These are phyloP conservation scores for Ensete ventricosum DNA, from an alignment of 176 grass and related monocot genomes.

Conservation along the genomic window DNA sequence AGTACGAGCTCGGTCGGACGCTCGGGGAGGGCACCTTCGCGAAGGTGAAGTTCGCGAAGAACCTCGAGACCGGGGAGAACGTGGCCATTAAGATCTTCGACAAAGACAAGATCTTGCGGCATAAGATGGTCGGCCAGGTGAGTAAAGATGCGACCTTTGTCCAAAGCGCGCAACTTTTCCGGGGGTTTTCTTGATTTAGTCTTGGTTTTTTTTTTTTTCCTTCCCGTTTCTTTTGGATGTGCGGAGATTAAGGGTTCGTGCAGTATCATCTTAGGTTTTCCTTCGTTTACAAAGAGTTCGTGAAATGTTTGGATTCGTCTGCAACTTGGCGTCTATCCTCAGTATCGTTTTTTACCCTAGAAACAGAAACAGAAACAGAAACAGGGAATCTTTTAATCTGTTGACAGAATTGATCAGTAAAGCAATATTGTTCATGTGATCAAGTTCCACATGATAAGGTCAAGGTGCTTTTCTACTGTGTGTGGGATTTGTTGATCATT, in stretches of 20 bases:
- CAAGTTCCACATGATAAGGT: too few species aligned
- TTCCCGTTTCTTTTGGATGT: neutral
- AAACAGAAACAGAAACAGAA: too few species aligned
- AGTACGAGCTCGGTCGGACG: slow-evolving; percentile 90
- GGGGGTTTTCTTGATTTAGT: neutral
- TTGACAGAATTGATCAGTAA: neutral
- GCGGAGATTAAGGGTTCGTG: neutral
- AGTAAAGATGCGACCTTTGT: neutral
- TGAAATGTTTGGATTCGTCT: neutral
- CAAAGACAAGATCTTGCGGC: slow-evolving; percentile 88
- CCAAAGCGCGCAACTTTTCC: neutral
- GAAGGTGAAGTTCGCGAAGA: slow-evolving; percentile 97
- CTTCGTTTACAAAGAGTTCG: too few species aligned
- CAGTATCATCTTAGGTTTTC: too few species aligned
- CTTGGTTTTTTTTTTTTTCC: neutral
- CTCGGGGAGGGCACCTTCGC: slow-evolving; percentile 89
- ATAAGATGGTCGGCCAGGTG: slow-evolving; percentile 98
- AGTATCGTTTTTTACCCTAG: neutral
- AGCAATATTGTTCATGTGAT: neutral
- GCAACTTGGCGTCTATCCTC: neutral
- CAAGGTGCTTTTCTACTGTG: too few species aligned
- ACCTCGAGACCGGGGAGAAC: slow-evolving; percentile 61
- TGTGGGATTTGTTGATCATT: too few species aligned
- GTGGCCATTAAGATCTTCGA: slow-evolving; percentile 98
- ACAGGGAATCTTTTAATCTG: neutral